phyloP scores from a whole-genome alignment of 192 early-diverging fungal genomes.

The Linnemannia hyalina region DNA sequence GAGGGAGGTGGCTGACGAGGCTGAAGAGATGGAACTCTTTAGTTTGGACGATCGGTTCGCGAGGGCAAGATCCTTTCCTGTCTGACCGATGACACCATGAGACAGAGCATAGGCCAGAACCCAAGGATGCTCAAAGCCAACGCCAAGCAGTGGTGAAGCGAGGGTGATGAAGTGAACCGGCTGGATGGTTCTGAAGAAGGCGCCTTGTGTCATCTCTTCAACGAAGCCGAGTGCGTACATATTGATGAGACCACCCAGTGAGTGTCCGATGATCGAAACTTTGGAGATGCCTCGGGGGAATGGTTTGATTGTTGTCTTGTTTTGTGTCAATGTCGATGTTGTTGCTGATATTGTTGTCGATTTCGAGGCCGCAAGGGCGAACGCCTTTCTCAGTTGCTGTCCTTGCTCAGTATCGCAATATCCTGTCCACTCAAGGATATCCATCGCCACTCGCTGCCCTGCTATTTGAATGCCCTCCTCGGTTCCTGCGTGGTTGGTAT shows the following conservation, averaged over 20 bases:
- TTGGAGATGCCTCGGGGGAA: conserved; percentile 45
- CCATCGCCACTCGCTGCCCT: conserved; percentile 56
- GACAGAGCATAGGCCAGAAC: conserved; percentile 37
- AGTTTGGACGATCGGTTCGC: conserved; percentile 18
- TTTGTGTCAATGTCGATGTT: neutral
- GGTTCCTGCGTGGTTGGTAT: conserved; percentile 61
- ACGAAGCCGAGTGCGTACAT: conserved; percentile 58
- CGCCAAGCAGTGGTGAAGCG: conserved; percentile 61
- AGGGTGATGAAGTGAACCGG: conserved; percentile 62
- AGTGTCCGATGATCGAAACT: conserved; percentile 65
- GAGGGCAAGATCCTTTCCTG: conserved; percentile 62
- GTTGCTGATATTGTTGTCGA: conserved; percentile 7
- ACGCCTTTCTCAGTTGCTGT: conserved; percentile 2
- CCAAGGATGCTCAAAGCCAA: conserved; percentile 59
- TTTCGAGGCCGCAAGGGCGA: neutral
- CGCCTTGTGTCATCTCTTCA: conserved; percentile 58
- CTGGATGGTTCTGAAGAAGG: conserved; percentile 55
- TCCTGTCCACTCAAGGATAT: conserved; percentile 55
- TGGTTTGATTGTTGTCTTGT: neutral
- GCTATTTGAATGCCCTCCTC: conserved; percentile 61
- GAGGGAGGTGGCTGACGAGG: conserved; percentile 7
- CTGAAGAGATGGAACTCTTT: conserved; percentile 7
- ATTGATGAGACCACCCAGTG: conserved; percentile 65
- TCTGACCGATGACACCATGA: conserved; percentile 59
- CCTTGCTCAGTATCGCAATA: conserved; percentile 40